Percentiles rank a stretch among this genome's conserved stretches.
phyloP scores from a whole-genome alignment of 306 rosid species.

The Prunus padus region DNA sequence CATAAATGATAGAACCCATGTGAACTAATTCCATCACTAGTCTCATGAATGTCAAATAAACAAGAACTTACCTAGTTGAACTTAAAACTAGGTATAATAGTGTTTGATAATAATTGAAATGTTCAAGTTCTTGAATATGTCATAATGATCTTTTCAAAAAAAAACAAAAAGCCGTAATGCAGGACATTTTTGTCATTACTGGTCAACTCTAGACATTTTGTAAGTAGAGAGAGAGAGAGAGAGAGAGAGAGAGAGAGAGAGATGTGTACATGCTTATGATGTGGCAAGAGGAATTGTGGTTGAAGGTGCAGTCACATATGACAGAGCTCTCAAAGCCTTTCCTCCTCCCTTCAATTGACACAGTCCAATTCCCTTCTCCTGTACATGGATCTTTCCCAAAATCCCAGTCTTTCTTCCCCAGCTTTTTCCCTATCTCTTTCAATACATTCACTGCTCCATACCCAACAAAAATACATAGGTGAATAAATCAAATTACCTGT shows the following conservation, averaged over 20 bases:
- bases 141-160: too few species aligned
- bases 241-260: background rate
- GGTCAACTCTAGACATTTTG: too few species aligned
- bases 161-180: too few species aligned
- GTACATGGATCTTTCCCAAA: constrained; percentile 75
- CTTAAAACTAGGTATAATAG: background rate
- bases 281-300: constrained; percentile 63
- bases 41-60: too few species aligned
- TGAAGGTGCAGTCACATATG: constrained; percentile 65
- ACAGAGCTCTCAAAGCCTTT: constrained; percentile 53
- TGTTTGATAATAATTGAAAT: too few species aligned
- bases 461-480: too few species aligned
- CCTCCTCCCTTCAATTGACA: constrained; percentile 31
- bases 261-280: constrained; percentile 70
- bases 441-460: constrained; percentile 55
- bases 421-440: constrained; percentile 63
- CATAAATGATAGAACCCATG: background rate
- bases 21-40: background rate
- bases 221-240: too few species aligned
- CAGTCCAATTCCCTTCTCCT: constrained; percentile 68
- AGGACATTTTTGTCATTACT: too few species aligned
- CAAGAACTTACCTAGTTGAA: background rate
- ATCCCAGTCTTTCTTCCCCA: constrained; percentile 90
- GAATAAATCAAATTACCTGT: too few species aligned
- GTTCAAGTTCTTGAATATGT: too few species aligned